Base-by-base conservation (phyloP, 1,139 yeast species). In the Lodderomyces theae region DNA sequence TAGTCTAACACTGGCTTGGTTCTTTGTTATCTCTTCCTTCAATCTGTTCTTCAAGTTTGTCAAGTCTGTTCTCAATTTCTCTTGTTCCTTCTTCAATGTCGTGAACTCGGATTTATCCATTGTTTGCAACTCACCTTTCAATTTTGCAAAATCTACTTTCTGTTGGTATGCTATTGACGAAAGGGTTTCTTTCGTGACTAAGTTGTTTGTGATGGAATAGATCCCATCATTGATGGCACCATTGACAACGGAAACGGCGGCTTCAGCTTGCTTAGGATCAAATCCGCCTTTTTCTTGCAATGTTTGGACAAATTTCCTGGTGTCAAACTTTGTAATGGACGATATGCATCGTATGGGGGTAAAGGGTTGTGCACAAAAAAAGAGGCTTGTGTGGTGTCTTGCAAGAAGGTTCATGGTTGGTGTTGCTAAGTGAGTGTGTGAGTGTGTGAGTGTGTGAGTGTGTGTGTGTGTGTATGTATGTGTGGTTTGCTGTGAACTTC, bases 101-200 rank as follows among this genome's bases (percentile, higher is more conserved):
- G 86, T 83, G 54, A 87, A 85, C 53, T 92, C 97, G 11, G 89
- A 77, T 58, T 84, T 82, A 64, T 92, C 98, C 66, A 87, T 79
- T 35, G 90, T 82, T 56, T 86, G 90, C 41, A 90, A 72, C 60
- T 90, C 97, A 28, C 95, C 95, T 58, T 89, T 85, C 46, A 90
- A 74, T 58, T 90, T 90, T 35, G 96, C 95, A 72, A 92, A 92
- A 61, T 90, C 97, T 24, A 92, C 97, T 55, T 92, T 87, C 55
- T 92, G 98, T 57, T 90, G 96, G 61, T 92, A 92, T 6, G 96
- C 84, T 51, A 90, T 78, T 47, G 92, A 82, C 15, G 88, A 80
- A 37, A 90, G 72, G 34, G 82, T 80, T 52, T 89, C 96, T 52
- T 87, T 83, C 29, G 89, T 79, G 13, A 90, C 95, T 42, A 90